These are phyloP conservation scores for Lasiodiplodia sp. DNA, from an alignment of 2,329 filamentous ascomycete genomes.

Conservation along the genomic window DNA sequence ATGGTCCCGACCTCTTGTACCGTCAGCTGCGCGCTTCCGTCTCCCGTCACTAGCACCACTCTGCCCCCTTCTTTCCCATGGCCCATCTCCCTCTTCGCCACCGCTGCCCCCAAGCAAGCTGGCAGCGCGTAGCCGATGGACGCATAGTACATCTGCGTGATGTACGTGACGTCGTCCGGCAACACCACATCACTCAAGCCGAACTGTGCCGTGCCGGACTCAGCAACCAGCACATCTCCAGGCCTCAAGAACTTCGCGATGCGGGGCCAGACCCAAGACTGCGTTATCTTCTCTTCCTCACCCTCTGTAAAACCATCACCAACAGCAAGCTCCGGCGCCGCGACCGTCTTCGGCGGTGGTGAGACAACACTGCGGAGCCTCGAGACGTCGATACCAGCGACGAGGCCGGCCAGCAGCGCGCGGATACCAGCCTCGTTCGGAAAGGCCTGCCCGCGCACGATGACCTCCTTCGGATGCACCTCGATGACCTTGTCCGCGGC, in stretches of 20 bases:
- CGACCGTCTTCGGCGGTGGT: neutral
- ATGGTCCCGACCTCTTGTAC: constrained; percentile 33
- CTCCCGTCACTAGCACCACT: neutral
- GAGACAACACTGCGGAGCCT: neutral
- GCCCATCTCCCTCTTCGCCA: constrained; percentile 39
- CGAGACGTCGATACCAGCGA: neutral
- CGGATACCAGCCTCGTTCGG: neutral
- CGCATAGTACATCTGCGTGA: constrained; percentile 63
- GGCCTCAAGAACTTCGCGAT: constrained; percentile 52
- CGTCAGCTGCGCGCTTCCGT: constrained; percentile 27
- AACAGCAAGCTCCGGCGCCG: constrained; percentile 30
- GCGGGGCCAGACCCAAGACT: neutral
- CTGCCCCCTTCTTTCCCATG: neutral
- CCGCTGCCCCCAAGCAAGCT: constrained; percentile 62
- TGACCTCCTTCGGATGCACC: neutral
- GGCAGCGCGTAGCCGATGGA: constrained; percentile 69
- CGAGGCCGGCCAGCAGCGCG: neutral
- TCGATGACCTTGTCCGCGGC: neutral
- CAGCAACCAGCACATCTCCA: constrained; percentile 64
- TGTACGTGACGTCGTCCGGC: constrained; percentile 55
- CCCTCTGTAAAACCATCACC: neutral
- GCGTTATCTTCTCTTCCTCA: neutral
- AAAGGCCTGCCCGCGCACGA: neutral
- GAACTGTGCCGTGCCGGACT: constrained; percentile 61
- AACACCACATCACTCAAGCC: constrained; percentile 37